These are phyloP conservation scores for Beverwykella pulmonaria DNA, from an alignment of 495 filamentous ascomycete species.

Conservation along the genomic window DNA sequence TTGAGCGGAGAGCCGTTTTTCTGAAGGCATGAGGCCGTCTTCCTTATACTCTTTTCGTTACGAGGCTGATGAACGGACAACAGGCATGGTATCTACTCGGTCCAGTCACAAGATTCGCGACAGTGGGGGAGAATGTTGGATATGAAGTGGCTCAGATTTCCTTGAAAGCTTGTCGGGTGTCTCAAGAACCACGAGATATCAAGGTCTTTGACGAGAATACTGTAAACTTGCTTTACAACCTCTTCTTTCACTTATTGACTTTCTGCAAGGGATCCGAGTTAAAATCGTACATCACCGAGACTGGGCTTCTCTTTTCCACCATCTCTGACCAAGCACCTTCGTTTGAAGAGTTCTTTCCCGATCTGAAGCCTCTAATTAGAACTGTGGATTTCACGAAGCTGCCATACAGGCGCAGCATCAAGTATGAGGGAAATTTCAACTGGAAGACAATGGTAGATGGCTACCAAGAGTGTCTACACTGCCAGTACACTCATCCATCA, in stretches of 20 bases:
- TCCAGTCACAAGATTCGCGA: slow-evolving; percentile 58
- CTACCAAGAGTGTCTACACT: slow-evolving; percentile 66
- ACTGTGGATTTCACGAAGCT: slow-evolving; percentile 61
- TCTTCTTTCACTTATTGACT: not conserved
- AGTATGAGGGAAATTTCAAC: slow-evolving; percentile 62
- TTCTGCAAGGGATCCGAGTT: slow-evolving; percentile 35
- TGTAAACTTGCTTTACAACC: slow-evolving; percentile 24
- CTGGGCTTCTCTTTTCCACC: slow-evolving; percentile 59
- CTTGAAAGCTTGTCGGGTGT: slow-evolving; percentile 47
- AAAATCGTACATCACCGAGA: slow-evolving; percentile 55
- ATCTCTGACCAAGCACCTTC: slow-evolving; percentile 54
- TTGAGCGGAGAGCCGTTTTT: slow-evolving; percentile 61
- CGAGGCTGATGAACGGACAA: not conserved
- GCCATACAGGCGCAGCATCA: slow-evolving; percentile 59
- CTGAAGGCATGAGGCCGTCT: slow-evolving; percentile 45
- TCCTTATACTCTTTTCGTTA: not conserved
- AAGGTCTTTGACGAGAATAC: slow-evolving; percentile 49
- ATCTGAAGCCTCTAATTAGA: slow-evolving; percentile 54
- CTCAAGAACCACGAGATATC: slow-evolving; percentile 35
- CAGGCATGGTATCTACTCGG: slow-evolving; percentile 67
- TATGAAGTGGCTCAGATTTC: slow-evolving; percentile 61
- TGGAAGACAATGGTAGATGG: slow-evolving; percentile 69
- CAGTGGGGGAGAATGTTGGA: slow-evolving; percentile 49
- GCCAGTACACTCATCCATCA: slow-evolving; percentile 65
- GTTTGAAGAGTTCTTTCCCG: slow-evolving; percentile 61